These are phyloP conservation scores for Alternaria viburni DNA, from an alignment of 2,329 filamentous ascomycete species.

Conservation along the genomic window DNA sequence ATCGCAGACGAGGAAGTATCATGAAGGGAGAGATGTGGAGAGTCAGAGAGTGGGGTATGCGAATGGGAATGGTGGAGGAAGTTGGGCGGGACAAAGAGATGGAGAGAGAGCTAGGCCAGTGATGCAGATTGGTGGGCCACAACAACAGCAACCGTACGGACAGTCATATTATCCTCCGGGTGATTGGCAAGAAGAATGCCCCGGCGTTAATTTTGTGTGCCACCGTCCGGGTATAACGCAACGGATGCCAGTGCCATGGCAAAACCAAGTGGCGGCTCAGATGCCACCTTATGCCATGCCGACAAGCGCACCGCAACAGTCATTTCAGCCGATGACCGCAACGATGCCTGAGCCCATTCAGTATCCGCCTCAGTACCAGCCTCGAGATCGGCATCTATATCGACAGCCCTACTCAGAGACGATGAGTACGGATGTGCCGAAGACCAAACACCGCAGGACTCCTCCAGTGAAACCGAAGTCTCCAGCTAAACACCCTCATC, in stretches of 20 bases:
- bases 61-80: background rate
- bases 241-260: background rate
- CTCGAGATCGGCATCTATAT: background rate
- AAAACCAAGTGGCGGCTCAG: background rate
- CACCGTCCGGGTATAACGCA: background rate
- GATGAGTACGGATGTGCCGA: background rate
- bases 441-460: background rate
- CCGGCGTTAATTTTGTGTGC: background rate
- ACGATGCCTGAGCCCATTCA: constrained; percentile 1
- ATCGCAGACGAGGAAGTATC: background rate
- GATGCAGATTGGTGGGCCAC: background rate
- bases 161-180: background rate
- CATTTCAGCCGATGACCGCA: background rate
- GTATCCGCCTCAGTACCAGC: background rate
- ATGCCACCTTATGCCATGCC: background rate
- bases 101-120: background rate
- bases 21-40: background rate
- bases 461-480: background rate
- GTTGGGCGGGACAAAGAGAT: background rate
- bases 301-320: background rate
- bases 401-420: background rate
- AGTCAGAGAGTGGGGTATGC: background rate
- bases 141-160: constrained; percentile 2
- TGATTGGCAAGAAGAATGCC: background rate
- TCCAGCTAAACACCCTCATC: background rate